phyloP scores from a whole-genome alignment of 176 grass and related monocot species.

The Hsuehochloa calcarea region DNA sequence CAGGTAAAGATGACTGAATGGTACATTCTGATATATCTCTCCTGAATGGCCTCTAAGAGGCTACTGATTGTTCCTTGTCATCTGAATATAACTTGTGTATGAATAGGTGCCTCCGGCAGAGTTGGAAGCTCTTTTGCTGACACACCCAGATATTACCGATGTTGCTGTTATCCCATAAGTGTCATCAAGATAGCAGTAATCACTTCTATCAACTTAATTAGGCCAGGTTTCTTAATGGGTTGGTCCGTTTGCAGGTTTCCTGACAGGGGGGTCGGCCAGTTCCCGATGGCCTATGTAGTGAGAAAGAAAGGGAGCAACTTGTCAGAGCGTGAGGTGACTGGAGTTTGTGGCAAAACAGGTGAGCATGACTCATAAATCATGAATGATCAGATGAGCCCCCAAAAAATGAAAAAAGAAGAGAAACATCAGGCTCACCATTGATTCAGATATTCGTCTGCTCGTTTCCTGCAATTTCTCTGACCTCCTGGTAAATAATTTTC shows the following conservation, averaged over 20 bases:
- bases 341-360: constrained; percentile 79
- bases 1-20: constrained; percentile 50
- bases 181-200: not conserved
- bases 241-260: constrained; percentile 59
- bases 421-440: not conserved
- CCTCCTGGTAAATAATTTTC: not conserved
- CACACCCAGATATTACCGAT: constrained; percentile 62
- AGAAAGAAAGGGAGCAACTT: constrained; percentile 73
- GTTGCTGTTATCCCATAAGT: constrained; percentile 82
- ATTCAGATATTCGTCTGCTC: not conserved
- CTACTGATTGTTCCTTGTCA: not conserved
- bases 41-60: not conserved
- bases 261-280: constrained; percentile 74
- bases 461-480: constrained; percentile 14
- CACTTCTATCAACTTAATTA: not conserved
- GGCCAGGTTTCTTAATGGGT: not conserved
- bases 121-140: constrained; percentile 81
- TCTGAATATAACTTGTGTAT: constrained; percentile 2
- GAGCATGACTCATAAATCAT: not conserved
- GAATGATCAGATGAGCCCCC: not conserved
- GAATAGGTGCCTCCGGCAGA: constrained; percentile 84
- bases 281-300: constrained; percentile 82
- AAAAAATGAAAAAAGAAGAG: not conserved
- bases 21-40: not conserved
- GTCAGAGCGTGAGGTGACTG: constrained; percentile 61